These are phyloP conservation scores for Tetracladium setigerum DNA, from an alignment of 495 filamentous ascomycete genomes.

Conservation along the genomic window DNA sequence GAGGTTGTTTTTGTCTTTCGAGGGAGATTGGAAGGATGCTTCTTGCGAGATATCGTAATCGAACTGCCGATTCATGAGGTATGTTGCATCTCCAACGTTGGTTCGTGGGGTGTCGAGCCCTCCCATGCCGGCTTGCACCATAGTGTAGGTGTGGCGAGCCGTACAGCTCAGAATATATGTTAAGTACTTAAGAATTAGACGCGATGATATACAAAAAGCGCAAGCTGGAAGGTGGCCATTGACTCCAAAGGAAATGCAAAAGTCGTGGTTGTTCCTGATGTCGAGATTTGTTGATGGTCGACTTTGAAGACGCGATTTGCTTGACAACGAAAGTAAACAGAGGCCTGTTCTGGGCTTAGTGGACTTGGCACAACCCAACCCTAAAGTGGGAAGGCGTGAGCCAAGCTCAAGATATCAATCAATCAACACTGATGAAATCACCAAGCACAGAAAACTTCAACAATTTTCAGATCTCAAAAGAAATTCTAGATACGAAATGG, in stretches of 20 bases:
- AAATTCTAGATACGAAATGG: conserved; percentile 14
- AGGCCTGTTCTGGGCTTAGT: too few relatives aligned
- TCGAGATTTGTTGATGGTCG: background rate
- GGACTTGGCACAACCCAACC: too few relatives aligned
- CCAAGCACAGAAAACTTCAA: too few relatives aligned
- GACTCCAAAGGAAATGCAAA: conserved; percentile 20
- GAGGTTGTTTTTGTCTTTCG: conserved; percentile 65
- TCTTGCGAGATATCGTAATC: conserved; percentile 76
- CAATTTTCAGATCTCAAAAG: too few relatives aligned
- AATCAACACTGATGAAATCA: too few relatives aligned
- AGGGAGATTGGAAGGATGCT: conserved; percentile 78
- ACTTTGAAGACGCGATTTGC: conserved; percentile 9
- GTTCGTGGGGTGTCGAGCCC: conserved; percentile 76
- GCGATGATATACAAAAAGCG: conserved; percentile 13
- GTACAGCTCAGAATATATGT: conserved; percentile 7
- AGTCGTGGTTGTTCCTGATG: conserved; percentile 4
- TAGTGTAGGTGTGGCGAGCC: conserved; percentile 18
- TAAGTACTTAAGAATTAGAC: conserved; percentile 12
- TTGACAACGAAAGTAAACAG: background rate
- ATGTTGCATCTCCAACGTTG: conserved; percentile 72
- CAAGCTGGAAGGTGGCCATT: conserved; percentile 12
- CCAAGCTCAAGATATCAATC: too few relatives aligned
- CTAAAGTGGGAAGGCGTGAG: too few relatives aligned
- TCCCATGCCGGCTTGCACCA: conserved; percentile 38
- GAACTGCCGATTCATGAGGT: conserved; percentile 50